These are phyloP conservation scores for Phallus indusiatus DNA, from an alignment of 768 basidiomycete species.

Conservation along the genomic window DNA sequence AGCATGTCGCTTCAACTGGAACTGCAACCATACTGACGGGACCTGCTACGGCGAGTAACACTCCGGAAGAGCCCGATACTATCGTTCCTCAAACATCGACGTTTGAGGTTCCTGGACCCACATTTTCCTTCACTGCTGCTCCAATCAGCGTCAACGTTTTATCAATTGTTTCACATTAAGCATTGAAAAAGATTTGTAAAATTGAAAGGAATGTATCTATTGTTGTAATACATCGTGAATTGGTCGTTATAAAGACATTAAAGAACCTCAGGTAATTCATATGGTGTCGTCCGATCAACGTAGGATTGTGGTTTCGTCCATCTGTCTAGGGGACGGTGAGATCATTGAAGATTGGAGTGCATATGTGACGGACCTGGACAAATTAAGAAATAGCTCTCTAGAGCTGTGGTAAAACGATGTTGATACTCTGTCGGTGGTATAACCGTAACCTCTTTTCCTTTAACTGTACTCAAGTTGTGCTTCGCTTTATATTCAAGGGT, in stretches of 20 bases:
- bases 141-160: slow-evolving; percentile 34
- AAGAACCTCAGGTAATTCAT: slow-evolving; percentile 2
- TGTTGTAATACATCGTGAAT: neutral
- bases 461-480: slow-evolving; percentile 45
- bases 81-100: slow-evolving; percentile 37
- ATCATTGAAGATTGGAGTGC: neutral
- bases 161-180: slow-evolving; percentile 15
- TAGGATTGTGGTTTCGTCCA: slow-evolving; percentile 24
- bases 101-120: slow-evolving; percentile 35
- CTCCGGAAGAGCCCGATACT: slow-evolving; percentile 37
- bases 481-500: slow-evolving; percentile 83
- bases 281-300: neutral
- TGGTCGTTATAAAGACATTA: neutral
- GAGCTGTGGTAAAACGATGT: slow-evolving; percentile 60
- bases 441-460: slow-evolving; percentile 66
- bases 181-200: neutral
- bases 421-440: slow-evolving; percentile 75
- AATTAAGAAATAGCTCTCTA: slow-evolving; percentile 68
- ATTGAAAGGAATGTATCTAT: neutral
- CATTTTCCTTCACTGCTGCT: slow-evolving; percentile 47
- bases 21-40: slow-evolving; percentile 44
- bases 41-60: slow-evolving; percentile 41
- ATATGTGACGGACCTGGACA: slow-evolving; percentile 47
- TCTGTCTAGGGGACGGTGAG: slow-evolving; percentile 20
- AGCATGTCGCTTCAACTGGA: slow-evolving; percentile 33